Evolutionary conservation across 139 green algal species (phyloP).

Genomic region (Marvania coccoides): DNA sequence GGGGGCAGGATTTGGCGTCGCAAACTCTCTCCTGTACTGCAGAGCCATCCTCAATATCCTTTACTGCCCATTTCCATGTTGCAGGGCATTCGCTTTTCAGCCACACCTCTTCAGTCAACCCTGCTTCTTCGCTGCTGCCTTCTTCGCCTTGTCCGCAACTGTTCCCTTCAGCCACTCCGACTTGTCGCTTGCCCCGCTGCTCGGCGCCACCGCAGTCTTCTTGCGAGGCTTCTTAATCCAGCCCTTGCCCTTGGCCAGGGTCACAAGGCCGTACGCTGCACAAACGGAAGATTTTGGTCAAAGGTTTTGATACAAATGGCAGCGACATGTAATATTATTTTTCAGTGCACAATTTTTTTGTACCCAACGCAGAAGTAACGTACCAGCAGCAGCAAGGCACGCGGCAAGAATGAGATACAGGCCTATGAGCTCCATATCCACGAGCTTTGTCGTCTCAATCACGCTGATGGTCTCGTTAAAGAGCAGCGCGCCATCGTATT

Average conservation of each 20-base stretch:
- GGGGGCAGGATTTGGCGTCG: too few species aligned
- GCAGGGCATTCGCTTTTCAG: too few species aligned
- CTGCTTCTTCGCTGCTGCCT: background rate
- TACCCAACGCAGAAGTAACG: background rate
- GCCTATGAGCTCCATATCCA: constrained; percentile 29
- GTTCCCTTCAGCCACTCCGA: constrained; percentile 12
- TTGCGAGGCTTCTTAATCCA: constrained; percentile 24
- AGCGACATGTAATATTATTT: too few species aligned
- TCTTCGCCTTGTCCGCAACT: constrained; percentile 12
- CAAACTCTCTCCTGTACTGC: too few species aligned
- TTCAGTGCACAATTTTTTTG: too few species aligned
- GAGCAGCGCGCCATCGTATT: background rate
- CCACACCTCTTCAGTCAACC: background rate
- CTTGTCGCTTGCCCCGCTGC: constrained; percentile 6
- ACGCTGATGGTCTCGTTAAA: constrained; percentile 11
- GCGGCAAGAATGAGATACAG: constrained; percentile 24
- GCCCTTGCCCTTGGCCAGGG: constrained; percentile 15
- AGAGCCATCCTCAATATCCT: too few species aligned
- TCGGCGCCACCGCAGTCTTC: too few species aligned
- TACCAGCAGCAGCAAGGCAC: background rate
- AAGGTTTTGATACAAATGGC: background rate
- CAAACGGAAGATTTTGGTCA: background rate
- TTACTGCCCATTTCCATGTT: too few species aligned
- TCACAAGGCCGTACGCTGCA: constrained; percentile 11
- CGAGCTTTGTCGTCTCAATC: constrained; percentile 19